Evolutionary conservation across 192 early-diverging fungal species (phyloP), one percentile per base, ranked within the genome.

Genomic region (Funneliformis mosseae): DNA sequence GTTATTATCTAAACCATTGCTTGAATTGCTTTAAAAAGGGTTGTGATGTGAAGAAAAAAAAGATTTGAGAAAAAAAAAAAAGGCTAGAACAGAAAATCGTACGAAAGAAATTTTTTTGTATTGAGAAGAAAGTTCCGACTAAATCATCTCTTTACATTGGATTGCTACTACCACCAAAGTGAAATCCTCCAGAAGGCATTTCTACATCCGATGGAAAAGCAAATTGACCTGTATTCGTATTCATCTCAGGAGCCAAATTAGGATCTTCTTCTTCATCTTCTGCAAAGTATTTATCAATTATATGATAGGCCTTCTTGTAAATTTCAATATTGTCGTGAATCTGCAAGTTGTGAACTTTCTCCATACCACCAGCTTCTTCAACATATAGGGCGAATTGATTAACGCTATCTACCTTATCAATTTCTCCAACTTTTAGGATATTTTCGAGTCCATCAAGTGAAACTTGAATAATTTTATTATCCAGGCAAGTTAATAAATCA

Each of bases 381-480:
- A 99, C 92, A 81, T 84, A 92, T 48, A 97, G 81, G 61, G 97
- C 93, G 87, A 94, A 98, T 83, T 92, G 89, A 86, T 99, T 99
- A 72, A 92, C 72, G 46, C 89, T 90, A 64, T 90, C 85, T 28
- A 81, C 86, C 59, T 85, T 78, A 69, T 88, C 87, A 61, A 91
- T 80, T 79, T 98, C 96, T 60, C 98, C 98, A 67, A 97, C 97
- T 88, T 96, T 97, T 39, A 99, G 88, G 83, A 98, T 96, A 85
- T 98, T 99, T 86, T 99, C 98, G 79, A 99, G 83, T 43, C 95
- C 98, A 82, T 99, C 98, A 74, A 98, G 84, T n/a, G 97, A 97
- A 8, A 98, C 97, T 82, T 97, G 93, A 69, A 94, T 96, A 72
- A 99, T 97, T 88, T 97, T 97, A 88, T 95, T 95, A 84, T 98